These are phyloP conservation scores for Monosporascus sp. DNA, from an alignment of 2,329 filamentous ascomycete species.

Conservation along the genomic window DNA sequence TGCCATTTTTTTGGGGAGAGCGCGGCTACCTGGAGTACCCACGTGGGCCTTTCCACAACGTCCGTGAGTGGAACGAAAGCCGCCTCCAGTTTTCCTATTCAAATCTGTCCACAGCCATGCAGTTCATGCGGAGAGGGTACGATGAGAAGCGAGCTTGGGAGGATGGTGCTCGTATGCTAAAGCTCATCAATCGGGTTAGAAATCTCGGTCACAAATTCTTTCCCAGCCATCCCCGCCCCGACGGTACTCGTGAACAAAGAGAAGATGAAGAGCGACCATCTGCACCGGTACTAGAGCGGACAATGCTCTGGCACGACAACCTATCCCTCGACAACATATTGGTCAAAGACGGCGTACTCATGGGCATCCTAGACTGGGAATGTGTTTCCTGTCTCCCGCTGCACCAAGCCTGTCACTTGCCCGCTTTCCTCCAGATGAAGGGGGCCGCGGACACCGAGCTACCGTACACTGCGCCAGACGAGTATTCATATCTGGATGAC, in stretches of 20 bases:
- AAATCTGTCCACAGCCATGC: constrained; percentile 8
- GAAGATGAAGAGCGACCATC: not conserved
- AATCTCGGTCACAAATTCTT: constrained; percentile 11
- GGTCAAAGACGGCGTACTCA: constrained; percentile 22
- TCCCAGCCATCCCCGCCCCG: constrained; percentile 2
- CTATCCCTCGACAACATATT: constrained; percentile 29
- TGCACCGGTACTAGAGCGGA: constrained; percentile 7
- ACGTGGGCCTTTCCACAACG: constrained; percentile 13
- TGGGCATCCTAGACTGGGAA: constrained; percentile 29
- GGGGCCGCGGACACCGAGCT: constrained; percentile 1
- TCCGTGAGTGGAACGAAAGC: constrained; percentile 12
- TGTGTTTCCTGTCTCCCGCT: constrained; percentile 25
- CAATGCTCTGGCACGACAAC: constrained; percentile 26
- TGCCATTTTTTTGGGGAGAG: constrained; percentile 24
- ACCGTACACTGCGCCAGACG: constrained; percentile 5
- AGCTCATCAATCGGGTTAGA: constrained; percentile 13
- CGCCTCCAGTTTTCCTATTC: constrained; percentile 13
- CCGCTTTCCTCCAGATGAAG: constrained; percentile 21
- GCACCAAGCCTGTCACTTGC: constrained; percentile 24
- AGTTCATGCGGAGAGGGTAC: not conserved
- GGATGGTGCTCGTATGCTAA: constrained; percentile 5
- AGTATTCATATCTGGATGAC: not conserved
- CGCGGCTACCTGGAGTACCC: constrained; percentile 11
- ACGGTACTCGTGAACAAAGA: constrained; percentile 2
- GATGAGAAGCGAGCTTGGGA: constrained; percentile 1